These are phyloP conservation scores for Rhypophila decipiens DNA, from an alignment of 495 filamentous ascomycete genomes.

Conservation along the genomic window DNA sequence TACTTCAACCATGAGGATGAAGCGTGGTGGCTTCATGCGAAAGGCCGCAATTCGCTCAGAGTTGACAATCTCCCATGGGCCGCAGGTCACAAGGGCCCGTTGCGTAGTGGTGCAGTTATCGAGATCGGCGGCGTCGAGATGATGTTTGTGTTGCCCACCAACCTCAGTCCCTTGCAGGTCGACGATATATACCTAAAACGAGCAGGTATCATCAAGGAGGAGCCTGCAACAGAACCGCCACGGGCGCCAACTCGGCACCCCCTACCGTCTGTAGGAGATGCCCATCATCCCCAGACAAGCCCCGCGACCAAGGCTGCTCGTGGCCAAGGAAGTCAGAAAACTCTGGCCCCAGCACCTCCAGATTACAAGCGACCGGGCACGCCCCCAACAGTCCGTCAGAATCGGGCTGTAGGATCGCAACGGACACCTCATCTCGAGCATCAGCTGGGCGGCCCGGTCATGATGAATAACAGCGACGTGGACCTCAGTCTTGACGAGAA, in stretches of 20 bases:
- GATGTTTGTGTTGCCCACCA: constrained; percentile 88
- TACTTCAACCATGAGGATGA: constrained; percentile 64
- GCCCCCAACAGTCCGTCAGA: constrained; percentile 45
- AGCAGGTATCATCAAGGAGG: constrained; percentile 36
- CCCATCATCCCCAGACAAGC: constrained; percentile 14
- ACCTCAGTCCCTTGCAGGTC: constrained; percentile 52
- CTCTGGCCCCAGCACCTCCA: constrained; percentile 62
- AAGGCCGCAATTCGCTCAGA: constrained; percentile 84
- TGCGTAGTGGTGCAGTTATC: constrained; percentile 81
- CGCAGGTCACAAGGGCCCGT: constrained; percentile 53
- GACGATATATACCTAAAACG: constrained; percentile 45
- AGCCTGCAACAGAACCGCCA: constrained; percentile 10
- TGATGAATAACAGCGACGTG: constrained; percentile 51
- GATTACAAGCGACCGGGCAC: constrained; percentile 65
- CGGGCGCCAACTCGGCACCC: constrained; percentile 36
- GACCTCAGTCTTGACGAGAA: constrained; percentile 78
- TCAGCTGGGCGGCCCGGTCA: constrained; percentile 32
- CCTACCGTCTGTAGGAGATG: constrained; percentile 46
- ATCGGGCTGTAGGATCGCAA: constrained; percentile 24
- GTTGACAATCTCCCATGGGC: constrained; percentile 66
- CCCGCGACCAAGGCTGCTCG: constrained; percentile 17
- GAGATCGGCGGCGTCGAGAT: constrained; percentile 90
- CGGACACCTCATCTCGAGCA: constrained; percentile 40
- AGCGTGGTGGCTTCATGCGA: constrained; percentile 75
- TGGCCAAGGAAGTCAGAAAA: constrained; percentile 38